Evolutionary conservation across 306 rosid species (phyloP).

Genomic region (Castanea crenata): DNA sequence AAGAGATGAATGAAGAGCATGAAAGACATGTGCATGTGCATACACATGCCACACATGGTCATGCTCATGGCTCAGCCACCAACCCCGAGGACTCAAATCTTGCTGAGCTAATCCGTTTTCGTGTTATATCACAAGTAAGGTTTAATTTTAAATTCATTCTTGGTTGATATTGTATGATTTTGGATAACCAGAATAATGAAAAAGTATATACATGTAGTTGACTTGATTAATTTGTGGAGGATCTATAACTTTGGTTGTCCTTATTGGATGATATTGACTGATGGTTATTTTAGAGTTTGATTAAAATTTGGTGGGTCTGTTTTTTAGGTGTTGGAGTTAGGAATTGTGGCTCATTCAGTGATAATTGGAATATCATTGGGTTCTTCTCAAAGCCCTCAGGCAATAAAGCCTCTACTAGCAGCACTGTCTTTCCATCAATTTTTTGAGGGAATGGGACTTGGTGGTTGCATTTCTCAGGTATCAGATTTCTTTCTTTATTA

Average conservation of each 20-base stretch:
- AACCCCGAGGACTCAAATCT: constrained; percentile 30
- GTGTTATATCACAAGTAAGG: constrained; percentile 77
- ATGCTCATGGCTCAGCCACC: constrained; percentile 69
- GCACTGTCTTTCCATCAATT: constrained; percentile 90
- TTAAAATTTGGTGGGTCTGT: neutral
- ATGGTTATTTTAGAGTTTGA: no score
- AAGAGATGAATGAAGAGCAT: constrained; percentile 49
- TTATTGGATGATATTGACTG: no score
- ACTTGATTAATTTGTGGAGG: no score
- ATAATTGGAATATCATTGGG: constrained; percentile 78
- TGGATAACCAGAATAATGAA: no score
- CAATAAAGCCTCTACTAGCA: constrained; percentile 59
- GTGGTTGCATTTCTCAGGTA: constrained; percentile 91
- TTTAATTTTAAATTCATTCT: neutral
- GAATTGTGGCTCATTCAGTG: constrained; percentile 85
- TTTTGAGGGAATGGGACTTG: constrained; percentile 91
- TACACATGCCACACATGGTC: constrained; percentile 94
- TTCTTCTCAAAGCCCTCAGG: constrained; percentile 42
- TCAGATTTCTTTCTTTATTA: neutral
- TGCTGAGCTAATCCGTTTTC: constrained; percentile 51
- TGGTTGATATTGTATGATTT: neutral
- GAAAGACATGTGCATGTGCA: constrained; percentile 85
- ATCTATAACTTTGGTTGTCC: no score
- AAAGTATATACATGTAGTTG: no score
- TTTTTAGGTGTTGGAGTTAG: constrained; percentile 66